Base-by-base conservation (phyloP, 1,284 basidiomycete species). In the Apiotrichum gamsii region DNA sequence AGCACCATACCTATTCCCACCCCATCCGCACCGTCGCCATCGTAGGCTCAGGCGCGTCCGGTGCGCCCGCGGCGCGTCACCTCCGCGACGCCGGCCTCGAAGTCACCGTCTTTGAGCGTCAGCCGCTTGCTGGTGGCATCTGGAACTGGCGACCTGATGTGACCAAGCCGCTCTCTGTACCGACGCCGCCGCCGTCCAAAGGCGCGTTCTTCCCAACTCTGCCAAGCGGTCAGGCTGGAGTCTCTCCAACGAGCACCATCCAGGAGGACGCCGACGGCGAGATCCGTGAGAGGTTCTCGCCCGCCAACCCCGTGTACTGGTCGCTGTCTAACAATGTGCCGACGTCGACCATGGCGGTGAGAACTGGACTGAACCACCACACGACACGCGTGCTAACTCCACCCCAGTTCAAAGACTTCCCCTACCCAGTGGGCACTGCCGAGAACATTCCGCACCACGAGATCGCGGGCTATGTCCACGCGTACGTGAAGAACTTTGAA, bases 31-130 rank as follows among this genome's bases (percentile, higher is more conserved):
- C 33, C 8, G 64, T 66, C 19, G 62, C 64, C 4, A 48, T 66
- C 30, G 58, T 66, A 14, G 64, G 64, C 8, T 53, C 52, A 4
- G 64, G 62, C 1, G 59, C 62, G 5, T 43, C 57, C 0, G 62
- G 62, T 5, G 35, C 42, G 0, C 53, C 58, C 1, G 61, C 61
- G 2, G 54, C 55, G 8, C 40, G 52, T 24, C 63, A 60, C 18
- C 56, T 61, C 2, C 41, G 35, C n/a, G 61, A 61, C 38, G 52
- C 50, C 9, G 75, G 73, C 0, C 72, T 74, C 40, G 59, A 72
- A 4, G 76, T 77, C 20, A 68, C 68, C 16, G 47, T 77, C 5
- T 78, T 74, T 45, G 76, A 78, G 52, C 69, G 76, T 19, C 76
- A 79, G 48, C 44, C 60, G 18, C 44, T 60, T 0, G 70, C 75